phyloP scores from a whole-genome alignment of 805 yeast genomes.

The Metschnikowia lachancei region DNA sequence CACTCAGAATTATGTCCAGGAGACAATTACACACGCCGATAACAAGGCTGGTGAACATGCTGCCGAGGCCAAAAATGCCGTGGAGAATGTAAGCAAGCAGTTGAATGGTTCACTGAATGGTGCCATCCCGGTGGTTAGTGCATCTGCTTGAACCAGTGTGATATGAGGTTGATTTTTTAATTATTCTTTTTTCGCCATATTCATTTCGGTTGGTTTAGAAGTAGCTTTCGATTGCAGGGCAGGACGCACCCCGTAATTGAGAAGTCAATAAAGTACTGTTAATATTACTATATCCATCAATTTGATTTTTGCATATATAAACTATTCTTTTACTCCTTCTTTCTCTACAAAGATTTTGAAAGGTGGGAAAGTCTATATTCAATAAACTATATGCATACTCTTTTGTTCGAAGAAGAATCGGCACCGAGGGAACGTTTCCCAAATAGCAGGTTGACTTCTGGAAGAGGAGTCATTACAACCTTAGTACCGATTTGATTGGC shows the following conservation, averaged over 20 bases:
- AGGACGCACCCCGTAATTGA: background rate
- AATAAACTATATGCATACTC: conserved; percentile 10
- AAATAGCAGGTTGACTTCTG: conserved; percentile 16
- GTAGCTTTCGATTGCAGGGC: background rate
- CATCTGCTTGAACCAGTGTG: conserved; percentile 14
- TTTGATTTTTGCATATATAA: no score
- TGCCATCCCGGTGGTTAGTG: conserved; percentile 19
- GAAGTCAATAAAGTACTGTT: conserved; percentile 1
- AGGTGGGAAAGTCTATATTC: background rate
- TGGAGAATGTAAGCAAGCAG: conserved; percentile 4
- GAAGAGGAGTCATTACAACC: conserved; percentile 16
- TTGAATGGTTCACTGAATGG: conserved; percentile 17
- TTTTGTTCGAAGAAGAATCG: conserved; percentile 10
- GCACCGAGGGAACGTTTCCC: conserved; percentile 15
- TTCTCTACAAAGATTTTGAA: background rate
- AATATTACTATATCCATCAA: background rate
- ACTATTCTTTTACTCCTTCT: background rate
- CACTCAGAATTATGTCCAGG: conserved; percentile 39
- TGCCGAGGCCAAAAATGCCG: conserved; percentile 8
- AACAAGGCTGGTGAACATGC: conserved; percentile 29
- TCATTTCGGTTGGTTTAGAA: background rate
- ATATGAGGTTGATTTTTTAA: background rate
- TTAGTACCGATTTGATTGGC: conserved; percentile 22
- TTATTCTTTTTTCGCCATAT: background rate
- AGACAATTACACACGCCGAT: conserved; percentile 35